Percentiles rank a stretch among this genome's conserved stretches.
Conservation (phyloP, 805 yeast species). For the Zygoascus tannicola region DNA sequence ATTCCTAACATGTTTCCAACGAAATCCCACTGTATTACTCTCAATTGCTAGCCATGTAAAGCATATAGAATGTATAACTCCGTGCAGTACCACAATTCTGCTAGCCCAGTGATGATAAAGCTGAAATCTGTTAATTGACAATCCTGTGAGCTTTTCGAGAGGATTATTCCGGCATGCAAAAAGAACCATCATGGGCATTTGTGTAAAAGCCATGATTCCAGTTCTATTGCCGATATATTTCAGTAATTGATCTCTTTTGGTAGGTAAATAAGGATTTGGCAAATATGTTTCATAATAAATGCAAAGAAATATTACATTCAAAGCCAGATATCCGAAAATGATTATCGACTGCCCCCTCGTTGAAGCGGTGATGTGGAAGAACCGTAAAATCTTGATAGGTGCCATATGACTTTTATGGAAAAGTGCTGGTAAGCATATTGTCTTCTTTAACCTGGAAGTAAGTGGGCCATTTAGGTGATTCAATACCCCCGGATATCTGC, state of each 20-base stretch:
- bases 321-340: conserved; percentile 25
- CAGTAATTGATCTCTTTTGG: conserved; percentile 11
- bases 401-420: conserved; percentile 23
- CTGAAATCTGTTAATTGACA: conserved; percentile 52
- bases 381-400: conserved; percentile 17
- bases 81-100: conserved; percentile 17
- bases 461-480: conserved; percentile 24
- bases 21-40: conserved; percentile 13
- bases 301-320: conserved; percentile 24
- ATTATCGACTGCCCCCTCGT: conserved; percentile 36
- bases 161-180: conserved; percentile 69
- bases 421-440: conserved; percentile 28
- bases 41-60: conserved; percentile 11
- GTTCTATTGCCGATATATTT: conserved; percentile 18
- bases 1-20: conserved; percentile 25
- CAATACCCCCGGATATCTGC: conserved; percentile 21
- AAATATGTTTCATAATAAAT: conserved; percentile 17
- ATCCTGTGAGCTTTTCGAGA: conserved; percentile 49
- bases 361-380: conserved; percentile 26
- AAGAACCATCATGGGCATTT: conserved; percentile 22
- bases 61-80: conserved; percentile 21
- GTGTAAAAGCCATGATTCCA: conserved; percentile 19
- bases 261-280: conserved; percentile 13
- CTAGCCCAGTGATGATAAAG: conserved; percentile 41
- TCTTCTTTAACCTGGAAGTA: conserved; percentile 18